These are phyloP conservation scores for Scedosporium dehoogii DNA, from an alignment of 2,329 filamentous ascomycete genomes.

Conservation along the genomic window DNA sequence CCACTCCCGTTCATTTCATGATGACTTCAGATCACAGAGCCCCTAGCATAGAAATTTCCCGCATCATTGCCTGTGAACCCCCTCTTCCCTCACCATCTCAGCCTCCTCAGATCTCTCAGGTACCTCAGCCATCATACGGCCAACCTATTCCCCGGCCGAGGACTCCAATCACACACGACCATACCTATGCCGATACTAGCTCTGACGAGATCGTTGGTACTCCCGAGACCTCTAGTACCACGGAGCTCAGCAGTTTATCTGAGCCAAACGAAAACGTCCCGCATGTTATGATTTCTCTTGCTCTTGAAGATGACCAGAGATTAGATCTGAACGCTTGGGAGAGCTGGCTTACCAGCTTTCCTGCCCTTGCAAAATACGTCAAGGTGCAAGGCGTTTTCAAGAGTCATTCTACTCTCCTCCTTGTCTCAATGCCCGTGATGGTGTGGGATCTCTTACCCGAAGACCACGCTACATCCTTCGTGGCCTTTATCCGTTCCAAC, in stretches of 20 bases:
- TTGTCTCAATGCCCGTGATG: constrained; percentile 48
- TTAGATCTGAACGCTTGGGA: constrained; percentile 51
- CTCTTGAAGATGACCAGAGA: constrained; percentile 46
- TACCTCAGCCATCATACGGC: background rate
- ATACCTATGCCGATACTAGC: constrained; percentile 4
- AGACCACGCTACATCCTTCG: constrained; percentile 45
- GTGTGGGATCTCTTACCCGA: constrained; percentile 51
- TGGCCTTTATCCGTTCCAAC: constrained; percentile 50
- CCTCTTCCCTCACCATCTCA: constrained; percentile 26
- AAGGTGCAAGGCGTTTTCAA: constrained; percentile 53
- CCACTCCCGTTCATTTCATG: constrained; percentile 53
- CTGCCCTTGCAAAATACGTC: constrained; percentile 48
- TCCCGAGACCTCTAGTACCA: constrained; percentile 8
- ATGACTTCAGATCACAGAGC: constrained; percentile 51
- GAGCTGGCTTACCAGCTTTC: constrained; percentile 45
- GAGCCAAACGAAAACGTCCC: constrained; percentile 46
- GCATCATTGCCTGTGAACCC: constrained; percentile 22
- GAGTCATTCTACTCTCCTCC: constrained; percentile 48
- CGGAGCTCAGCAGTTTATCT: constrained; percentile 10
- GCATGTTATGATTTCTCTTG: constrained; percentile 51
- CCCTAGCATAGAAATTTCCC: constrained; percentile 46
- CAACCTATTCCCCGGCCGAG: background rate
- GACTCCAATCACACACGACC: background rate
- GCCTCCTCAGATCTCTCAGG: background rate
- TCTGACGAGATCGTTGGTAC: constrained; percentile 9